phyloP scores from a whole-genome alignment of 345 rosid species.

The Garcia nutans region DNA sequence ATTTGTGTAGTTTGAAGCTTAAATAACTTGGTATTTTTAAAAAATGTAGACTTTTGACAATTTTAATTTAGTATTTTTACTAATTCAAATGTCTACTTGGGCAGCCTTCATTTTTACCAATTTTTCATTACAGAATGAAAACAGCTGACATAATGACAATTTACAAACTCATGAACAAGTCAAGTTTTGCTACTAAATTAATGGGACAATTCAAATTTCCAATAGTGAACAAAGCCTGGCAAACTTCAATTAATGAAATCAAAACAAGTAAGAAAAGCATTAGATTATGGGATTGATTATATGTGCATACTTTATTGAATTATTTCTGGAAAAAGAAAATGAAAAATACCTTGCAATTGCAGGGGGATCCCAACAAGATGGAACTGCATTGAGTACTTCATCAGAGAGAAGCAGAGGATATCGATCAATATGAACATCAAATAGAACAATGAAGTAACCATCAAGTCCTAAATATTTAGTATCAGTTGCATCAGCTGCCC shows the following conservation, averaged over 20 bases:
- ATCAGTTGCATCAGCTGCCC: slow-evolving; percentile 75
- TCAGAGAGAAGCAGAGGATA: slow-evolving; percentile 67
- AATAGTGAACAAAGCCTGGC: too few relatives aligned
- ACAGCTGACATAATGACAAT: too few relatives aligned
- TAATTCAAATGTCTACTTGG: too few relatives aligned
- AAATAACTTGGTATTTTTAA: too few relatives aligned
- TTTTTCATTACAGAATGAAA: too few relatives aligned
- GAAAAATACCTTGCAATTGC: slow-evolving; percentile 61
- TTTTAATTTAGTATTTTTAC: too few relatives aligned
- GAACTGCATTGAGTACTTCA: slow-evolving; percentile 65
- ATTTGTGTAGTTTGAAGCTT: too few relatives aligned
- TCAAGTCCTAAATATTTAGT: slow-evolving; percentile 69
- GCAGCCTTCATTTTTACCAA: too few relatives aligned
- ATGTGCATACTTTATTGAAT: neutral
- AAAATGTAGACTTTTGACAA: too few relatives aligned
- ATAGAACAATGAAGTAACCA: slow-evolving; percentile 57
- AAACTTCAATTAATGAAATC: too few relatives aligned
- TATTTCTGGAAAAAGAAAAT: neutral
- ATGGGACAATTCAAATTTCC: too few relatives aligned
- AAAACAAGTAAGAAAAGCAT: neutral
- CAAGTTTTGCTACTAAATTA: neutral
- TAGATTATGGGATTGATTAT: too few relatives aligned
- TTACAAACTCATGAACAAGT: neutral
- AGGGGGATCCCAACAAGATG: slow-evolving; percentile 75
- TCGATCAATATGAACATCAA: slow-evolving; percentile 59